Percentiles rank a stretch among this genome's conserved stretches.
These are phyloP conservation scores for Solanum acaule DNA, from an alignment of 257 asterid species.

Conservation along the genomic window DNA sequence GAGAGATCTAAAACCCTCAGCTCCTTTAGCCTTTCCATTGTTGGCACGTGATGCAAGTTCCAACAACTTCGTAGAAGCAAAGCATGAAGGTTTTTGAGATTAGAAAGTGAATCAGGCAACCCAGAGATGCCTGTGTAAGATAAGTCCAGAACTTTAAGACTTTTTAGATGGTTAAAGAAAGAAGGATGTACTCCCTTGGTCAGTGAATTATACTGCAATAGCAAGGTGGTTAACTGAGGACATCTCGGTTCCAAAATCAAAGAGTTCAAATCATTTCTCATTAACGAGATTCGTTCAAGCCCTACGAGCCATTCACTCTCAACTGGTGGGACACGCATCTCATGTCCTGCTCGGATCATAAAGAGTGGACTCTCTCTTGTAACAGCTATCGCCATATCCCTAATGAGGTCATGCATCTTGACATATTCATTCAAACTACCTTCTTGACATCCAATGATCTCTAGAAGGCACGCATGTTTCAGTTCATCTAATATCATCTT, in stretches of 20 bases:
- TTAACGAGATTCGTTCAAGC: constrained; percentile 23
- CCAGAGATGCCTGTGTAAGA: constrained; percentile 13
- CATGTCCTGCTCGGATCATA: constrained; percentile 17
- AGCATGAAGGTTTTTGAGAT: constrained; percentile 12
- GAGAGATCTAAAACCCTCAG: constrained; percentile 18
- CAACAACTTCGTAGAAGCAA: constrained; percentile 23
- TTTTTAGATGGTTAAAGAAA: constrained; percentile 12
- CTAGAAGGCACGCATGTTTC: constrained; percentile 6
- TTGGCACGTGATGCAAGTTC: constrained; percentile 15
- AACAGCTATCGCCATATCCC: constrained; percentile 21
- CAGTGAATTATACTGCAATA: constrained; percentile 23
- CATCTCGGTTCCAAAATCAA: constrained; percentile 12
- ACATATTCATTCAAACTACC: neutral
- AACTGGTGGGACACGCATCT: constrained; percentile 4
- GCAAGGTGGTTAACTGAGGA: constrained; percentile 15
- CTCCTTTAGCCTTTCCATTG: constrained; percentile 8
- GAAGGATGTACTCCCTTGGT: constrained; percentile 2
- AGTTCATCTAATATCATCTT: constrained; percentile 10
- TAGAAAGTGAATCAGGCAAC: constrained; percentile 20
- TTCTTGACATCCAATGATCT: constrained; percentile 1
- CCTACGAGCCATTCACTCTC: constrained; percentile 10
- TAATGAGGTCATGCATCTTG: constrained; percentile 15
- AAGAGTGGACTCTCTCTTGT: constrained; percentile 10
- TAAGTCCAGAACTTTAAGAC: constrained; percentile 17
- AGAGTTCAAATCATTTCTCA: constrained; percentile 20